Evolutionary conservation across 1,139 yeast species (phyloP).

Genomic region (Pichiaceae sp.): DNA sequence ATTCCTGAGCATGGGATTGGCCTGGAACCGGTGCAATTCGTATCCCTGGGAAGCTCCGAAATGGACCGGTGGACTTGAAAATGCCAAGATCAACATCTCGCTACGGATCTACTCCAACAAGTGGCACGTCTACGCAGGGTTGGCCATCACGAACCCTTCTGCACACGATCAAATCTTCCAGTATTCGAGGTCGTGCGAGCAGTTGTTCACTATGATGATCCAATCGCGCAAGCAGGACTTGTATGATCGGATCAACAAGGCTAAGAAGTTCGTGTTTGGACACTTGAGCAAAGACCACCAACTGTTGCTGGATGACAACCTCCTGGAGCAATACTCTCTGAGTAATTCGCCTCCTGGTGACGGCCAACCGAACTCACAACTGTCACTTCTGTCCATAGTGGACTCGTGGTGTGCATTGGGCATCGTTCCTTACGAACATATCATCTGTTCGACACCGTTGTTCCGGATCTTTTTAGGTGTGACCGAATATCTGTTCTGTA

Average conservation of each 20-base stretch:
- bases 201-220: conserved; percentile 74
- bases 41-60: conserved; percentile 89
- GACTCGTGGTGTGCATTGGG: conserved; percentile 87
- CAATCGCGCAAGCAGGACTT: conserved; percentile 57
- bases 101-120: conserved; percentile 84
- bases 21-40: conserved; percentile 77
- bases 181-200: conserved; percentile 79
- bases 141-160: conserved; percentile 90
- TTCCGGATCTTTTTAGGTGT: conserved; percentile 92
- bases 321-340: conserved; percentile 73
- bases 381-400: conserved; percentile 80
- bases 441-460: conserved; percentile 90
- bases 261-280: conserved; percentile 71
- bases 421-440: conserved; percentile 91
- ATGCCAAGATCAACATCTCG: conserved; percentile 90
- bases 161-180: conserved; percentile 90
- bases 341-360: conserved; percentile 69
- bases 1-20: conserved; percentile 91
- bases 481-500: conserved; percentile 81
- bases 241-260: conserved; percentile 47
- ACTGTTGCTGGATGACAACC: conserved; percentile 67
- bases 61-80: conserved; percentile 92
- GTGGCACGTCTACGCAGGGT: conserved; percentile 98
- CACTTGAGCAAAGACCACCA: conserved; percentile 45
- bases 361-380: conserved; percentile 73